Evolutionary conservation across 108 stramenopile species (phyloP), one percentile per base, ranked within the genome.

Genomic region (Nannochloropsis gaditana): DNA sequence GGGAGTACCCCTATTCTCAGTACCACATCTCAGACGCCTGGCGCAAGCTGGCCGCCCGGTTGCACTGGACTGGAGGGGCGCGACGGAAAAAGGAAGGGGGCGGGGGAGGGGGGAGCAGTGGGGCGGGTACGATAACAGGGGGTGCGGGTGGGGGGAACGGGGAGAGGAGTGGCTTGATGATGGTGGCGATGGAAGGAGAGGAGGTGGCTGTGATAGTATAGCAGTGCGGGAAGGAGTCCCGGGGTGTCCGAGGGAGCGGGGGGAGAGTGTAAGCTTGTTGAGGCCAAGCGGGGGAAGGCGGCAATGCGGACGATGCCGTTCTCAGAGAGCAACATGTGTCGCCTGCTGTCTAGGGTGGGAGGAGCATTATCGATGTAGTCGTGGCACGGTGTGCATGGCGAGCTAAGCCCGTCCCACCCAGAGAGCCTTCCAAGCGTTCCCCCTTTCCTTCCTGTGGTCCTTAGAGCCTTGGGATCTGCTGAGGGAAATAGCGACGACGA

Each of bases 61-160:
- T 73, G 59, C 59, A 73, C 19, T 73, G 59, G 59, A 73, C 19
- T 73, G 59, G 59, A n/a, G 59, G 59, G 59, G 59, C 59, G n/a
- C 59, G 59, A 3, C 3, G 6, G 59, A 73, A 73, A n/a, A 73
- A 73, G 59, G 59, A n/a, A n/a, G 59, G 59, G 59, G 59, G 59
- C 11, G 47, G 47, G 47, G 15, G 47, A 15, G 47, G 47, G 11
- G 47, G 47, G 47, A 50, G 47, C 15, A 50, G 47, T 1, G 47
- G 47, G 15, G 47, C 47, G 47, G 47, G 47, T 10, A 50, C 47
- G 47, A 10, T 50, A 11, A 15, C 11, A 15, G 47, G 10, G 11
- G 47, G 47, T 50, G 47, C 11, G 15, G 47, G 47, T 11, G 47
- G 47, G 15, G 47, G 47, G 1, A 50, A 15, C 15, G 15, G 15